Evolutionary conservation across 75 land plant genomes (phyloP).

Genomic region (Cunninghamia lanceolata): DNA sequence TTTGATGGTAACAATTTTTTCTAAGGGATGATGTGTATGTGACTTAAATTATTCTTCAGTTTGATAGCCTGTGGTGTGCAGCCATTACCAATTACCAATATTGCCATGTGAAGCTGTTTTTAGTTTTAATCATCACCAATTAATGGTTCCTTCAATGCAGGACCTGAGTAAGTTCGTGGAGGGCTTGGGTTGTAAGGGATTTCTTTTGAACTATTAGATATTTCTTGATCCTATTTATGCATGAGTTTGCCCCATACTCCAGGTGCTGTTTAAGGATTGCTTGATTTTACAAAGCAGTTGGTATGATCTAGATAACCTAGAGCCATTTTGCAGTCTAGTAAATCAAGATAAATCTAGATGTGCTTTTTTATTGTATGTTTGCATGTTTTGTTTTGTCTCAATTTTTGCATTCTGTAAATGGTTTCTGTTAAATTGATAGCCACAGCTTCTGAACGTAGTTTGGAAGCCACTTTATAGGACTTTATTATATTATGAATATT

Average conservation of each 20-base stretch:
- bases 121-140: background rate
- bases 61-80: background rate
- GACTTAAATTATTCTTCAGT: background rate
- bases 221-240: background rate
- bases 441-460: background rate
- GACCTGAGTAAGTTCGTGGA: background rate
- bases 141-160: background rate
- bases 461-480: background rate
- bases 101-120: background rate
- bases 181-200: background rate
- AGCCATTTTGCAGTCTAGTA: no score
- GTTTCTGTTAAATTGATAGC: no score
- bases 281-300: background rate
- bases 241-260: no score
- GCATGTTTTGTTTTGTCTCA: background rate
- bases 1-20: no score
- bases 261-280: background rate
- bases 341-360: background rate
- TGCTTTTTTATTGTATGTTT: background rate
- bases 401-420: no score
- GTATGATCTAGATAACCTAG: no score
- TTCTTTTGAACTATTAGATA: background rate
- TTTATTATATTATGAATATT: no score
- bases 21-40: background rate
- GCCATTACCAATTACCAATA: background rate